phyloP scores from a whole-genome alignment of 805 yeast species.

The Wickerhamiella sorbophila region DNA sequence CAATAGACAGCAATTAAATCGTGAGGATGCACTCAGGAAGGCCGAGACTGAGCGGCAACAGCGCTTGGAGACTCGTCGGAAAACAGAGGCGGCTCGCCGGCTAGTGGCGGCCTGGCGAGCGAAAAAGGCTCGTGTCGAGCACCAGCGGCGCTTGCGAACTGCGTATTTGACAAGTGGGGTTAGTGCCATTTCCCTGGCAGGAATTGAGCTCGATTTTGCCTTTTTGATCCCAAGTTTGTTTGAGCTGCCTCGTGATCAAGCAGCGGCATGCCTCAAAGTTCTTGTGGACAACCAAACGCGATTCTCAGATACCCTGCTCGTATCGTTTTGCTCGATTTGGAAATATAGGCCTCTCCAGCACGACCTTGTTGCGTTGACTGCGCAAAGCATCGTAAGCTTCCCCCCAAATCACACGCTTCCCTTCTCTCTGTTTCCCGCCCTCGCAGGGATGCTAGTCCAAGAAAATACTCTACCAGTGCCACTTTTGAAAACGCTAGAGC shows the following conservation, averaged over 20 bases:
- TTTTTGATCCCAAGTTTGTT: constrained; percentile 5
- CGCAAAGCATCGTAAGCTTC: not conserved
- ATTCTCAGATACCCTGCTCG: not conserved
- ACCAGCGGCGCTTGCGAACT: constrained; percentile 17
- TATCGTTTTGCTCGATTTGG: not conserved
- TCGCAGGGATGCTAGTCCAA: not conserved
- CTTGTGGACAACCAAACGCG: not conserved
- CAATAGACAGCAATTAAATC: constrained; percentile 27
- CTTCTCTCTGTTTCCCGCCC: not conserved
- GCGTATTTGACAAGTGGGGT: not conserved
- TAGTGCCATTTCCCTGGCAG: not conserved
- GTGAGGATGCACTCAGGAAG: constrained; percentile 38
- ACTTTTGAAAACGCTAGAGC: not conserved
- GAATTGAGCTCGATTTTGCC: constrained; percentile 2
- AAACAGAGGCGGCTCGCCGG: constrained; percentile 33
- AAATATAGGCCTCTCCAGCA: not conserved
- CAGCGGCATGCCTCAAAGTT: not conserved
- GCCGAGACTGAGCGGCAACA: constrained; percentile 52
- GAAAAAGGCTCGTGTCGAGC: constrained; percentile 3
- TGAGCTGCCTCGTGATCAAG: not conserved
- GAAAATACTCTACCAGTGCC: not conserved
- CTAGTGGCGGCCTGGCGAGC: constrained; percentile 39
- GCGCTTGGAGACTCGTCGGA: constrained; percentile 42
- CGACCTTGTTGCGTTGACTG: not conserved
- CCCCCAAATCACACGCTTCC: not conserved